Evolutionary conservation across 2,329 filamentous ascomycete species (phyloP), one percentile per base, ranked within the genome.

Genomic region (Daldinia sp.): DNA sequence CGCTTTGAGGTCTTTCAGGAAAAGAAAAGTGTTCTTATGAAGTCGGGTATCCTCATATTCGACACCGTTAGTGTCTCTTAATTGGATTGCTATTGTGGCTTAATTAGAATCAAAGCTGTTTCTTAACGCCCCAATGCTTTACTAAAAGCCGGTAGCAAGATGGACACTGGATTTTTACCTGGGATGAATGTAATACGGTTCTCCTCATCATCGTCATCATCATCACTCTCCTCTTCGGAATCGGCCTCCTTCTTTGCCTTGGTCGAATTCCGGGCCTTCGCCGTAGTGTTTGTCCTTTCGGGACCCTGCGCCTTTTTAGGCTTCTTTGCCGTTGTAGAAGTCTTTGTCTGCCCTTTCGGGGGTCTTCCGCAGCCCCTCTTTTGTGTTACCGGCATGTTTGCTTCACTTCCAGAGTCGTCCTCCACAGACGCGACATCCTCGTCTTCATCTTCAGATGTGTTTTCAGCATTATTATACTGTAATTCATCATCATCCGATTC

Each of bases 21-120:
- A 90, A 1, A 84, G 78, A 51, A 89, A 68, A 0, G 88, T 89
- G 67, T 90, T 90, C 30, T 81, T 81, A 71, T 90, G 88, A 4
- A 90, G 67, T 28, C 79, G 84, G 23, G 83, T 78, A 41, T 88
- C 85, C 37, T 82, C 81, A 65, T 90, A 90, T 1, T 83, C 79
- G 13, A 83, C 75, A 12, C 80, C 82, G 4, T 79, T 80, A 0
- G 77, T 75, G 15, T 81, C 80, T 23, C 82, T 80, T 39, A 85
- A 71, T 69, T 82, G 74, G 42, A 81, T 80, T 26, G 81, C 69
- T 72, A 15, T 30, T n/a, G 37, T 10, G 15, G 4, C 18, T 13
- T 28, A 13, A 53, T 71, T 54, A 71, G 66, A 12, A 58, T 26
- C 18, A n/a, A 56, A n/a, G 6, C 35, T 26, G 12, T 12, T 6